A percentile compares a stretch with the other conserved stretches of the same genome.
Conservation (phyloP, 371 early-diverging fungal genomes). For the Mortierella sp. region DNA sequence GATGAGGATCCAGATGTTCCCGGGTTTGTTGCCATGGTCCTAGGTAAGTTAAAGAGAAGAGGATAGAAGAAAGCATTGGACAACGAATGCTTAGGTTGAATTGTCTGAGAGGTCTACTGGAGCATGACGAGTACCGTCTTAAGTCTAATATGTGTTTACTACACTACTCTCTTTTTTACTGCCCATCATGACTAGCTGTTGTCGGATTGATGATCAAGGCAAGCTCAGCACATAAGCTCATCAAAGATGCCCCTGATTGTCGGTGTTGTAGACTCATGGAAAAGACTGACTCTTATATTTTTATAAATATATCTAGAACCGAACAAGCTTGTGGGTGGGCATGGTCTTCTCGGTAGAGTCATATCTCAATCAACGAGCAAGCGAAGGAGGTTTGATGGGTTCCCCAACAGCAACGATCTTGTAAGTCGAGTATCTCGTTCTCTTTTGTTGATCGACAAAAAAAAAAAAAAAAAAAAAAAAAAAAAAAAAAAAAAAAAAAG, state of each 20-base stretch:
- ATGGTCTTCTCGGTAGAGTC: conserved; percentile 46
- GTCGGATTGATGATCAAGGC: conserved; percentile 45
- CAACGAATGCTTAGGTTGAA: not conserved
- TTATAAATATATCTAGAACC: conserved; percentile 27
- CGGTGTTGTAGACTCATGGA: not conserved
- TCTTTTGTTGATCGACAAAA: not conserved
- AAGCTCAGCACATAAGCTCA: conserved; percentile 1
- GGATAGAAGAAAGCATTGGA: not conserved
- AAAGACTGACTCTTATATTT: not conserved
- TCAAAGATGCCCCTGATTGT: not conserved
- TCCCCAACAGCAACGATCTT: conserved; percentile 39
- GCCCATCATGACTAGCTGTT: conserved; percentile 13
- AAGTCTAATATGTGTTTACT: not conserved
- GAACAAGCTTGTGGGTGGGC: conserved; percentile 42
- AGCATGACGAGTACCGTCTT: not conserved
- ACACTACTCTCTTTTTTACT: not conserved
- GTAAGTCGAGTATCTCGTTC: conserved; percentile 9
- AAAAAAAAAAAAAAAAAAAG: not conserved
- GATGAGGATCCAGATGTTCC: conserved; percentile 51
- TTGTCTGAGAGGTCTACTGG: not conserved
- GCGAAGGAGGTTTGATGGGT: conserved; percentile 44
- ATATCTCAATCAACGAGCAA: conserved; percentile 46
- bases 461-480: not conserved
- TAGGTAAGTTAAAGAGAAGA: not conserved
- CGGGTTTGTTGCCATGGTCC: conserved; percentile 41